A percentile compares a stretch with the other conserved stretches of the same genome.
Evolutionary conservation across 139 green algal species (phyloP).

Genomic region (Spirogloea muscicola): DNA sequence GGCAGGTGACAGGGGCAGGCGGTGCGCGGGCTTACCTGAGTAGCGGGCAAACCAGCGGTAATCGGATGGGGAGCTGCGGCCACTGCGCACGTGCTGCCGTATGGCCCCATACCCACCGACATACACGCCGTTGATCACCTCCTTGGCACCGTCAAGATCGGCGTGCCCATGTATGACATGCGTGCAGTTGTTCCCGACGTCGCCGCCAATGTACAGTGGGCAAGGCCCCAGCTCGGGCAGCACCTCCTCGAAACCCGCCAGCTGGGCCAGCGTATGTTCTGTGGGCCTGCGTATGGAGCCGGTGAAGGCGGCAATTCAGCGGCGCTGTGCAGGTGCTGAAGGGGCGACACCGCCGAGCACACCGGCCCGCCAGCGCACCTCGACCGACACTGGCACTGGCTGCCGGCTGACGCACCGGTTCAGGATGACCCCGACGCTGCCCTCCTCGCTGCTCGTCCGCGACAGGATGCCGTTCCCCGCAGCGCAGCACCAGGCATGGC

Average conservation of each 20-base stretch:
- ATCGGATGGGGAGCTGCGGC: constrained; percentile 40
- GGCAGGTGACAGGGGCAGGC: too few relatives aligned
- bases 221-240: constrained; percentile 56
- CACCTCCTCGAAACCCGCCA: constrained; percentile 40
- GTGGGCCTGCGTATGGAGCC: constrained; percentile 50
- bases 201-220: constrained; percentile 71
- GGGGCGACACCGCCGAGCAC: too few relatives aligned
- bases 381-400: too few relatives aligned
- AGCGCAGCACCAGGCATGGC: too few relatives aligned
- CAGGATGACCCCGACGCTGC: constrained; percentile 73
- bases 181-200: constrained; percentile 65
- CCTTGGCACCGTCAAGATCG: constrained; percentile 49
- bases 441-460: constrained; percentile 35
- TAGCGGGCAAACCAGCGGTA: constrained; percentile 66
- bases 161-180: constrained; percentile 63
- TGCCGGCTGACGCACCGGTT: constrained; percentile 59
- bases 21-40: too few relatives aligned
- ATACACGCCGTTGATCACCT: constrained; percentile 58
- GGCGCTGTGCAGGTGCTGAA: too few relatives aligned
- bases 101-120: constrained; percentile 55
- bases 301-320: too few relatives aligned
- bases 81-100: constrained; percentile 30
- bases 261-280: constrained; percentile 51
- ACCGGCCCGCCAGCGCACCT: too few relatives aligned
- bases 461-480: too few relatives aligned